phyloP scores from a whole-genome alignment of 108 stramenopile species.

The Licmophora abbreviata region DNA sequence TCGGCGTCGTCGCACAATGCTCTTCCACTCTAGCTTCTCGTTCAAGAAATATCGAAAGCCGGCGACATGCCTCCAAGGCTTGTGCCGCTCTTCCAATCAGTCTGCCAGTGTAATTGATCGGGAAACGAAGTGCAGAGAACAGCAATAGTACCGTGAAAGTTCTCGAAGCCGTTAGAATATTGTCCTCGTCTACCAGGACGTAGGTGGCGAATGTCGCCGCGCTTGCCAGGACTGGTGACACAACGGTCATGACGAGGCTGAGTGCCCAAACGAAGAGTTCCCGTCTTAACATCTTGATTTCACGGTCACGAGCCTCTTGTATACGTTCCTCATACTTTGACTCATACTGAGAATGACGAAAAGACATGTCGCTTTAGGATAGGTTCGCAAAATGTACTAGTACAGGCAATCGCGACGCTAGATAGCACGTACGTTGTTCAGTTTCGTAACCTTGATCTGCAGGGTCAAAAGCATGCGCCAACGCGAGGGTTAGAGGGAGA shows the following conservation, averaged over 20 bases:
- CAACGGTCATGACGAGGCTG: slow-evolving; percentile 66
- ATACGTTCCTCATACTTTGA: slow-evolving; percentile 38
- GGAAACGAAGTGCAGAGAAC: slow-evolving; percentile 72
- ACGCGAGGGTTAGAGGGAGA: too few relatives aligned
- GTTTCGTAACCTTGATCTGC: slow-evolving; percentile 78
- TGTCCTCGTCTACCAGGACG: slow-evolving; percentile 39
- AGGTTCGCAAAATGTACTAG: too few relatives aligned
- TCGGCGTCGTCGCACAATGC: too few relatives aligned
- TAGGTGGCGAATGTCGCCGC: slow-evolving; percentile 62
- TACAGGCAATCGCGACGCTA: too few relatives aligned
- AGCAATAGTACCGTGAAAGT: slow-evolving; percentile 64
- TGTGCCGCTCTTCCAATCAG: slow-evolving; percentile 63
- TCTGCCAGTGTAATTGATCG: slow-evolving; percentile 72
- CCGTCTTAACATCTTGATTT: slow-evolving; percentile 34
- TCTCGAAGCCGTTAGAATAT: slow-evolving; percentile 58
- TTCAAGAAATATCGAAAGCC: slow-evolving; percentile 49
- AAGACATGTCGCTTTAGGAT: too few relatives aligned
- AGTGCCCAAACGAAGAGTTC: slow-evolving; percentile 69
- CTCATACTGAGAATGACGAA: too few relatives aligned
- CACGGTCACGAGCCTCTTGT: slow-evolving; percentile 29
- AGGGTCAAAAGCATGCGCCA: too few relatives aligned
- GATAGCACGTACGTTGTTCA: too few relatives aligned
- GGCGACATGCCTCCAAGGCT: slow-evolving; percentile 46
- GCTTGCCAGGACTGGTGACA: slow-evolving; percentile 60
- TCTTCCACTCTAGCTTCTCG: slow-evolving; percentile 33